phyloP scores from a whole-genome alignment of 345 rosid species.

The Eucalyptus tenuipes region DNA sequence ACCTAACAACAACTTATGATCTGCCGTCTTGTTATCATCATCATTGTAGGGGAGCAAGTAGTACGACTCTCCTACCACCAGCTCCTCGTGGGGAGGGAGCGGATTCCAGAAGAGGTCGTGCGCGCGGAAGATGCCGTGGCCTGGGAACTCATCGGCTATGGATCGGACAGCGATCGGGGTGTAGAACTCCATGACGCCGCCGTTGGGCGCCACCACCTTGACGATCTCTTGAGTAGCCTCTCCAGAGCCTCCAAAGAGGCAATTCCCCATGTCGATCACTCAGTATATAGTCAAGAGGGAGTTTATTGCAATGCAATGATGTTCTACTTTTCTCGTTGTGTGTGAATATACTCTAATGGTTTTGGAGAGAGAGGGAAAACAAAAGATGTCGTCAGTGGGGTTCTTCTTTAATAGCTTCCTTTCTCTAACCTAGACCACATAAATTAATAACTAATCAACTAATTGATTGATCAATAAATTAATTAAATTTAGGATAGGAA shows the following conservation, averaged over 20 bases:
- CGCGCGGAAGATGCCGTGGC: slow-evolving; percentile 43
- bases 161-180: slow-evolving; percentile 45
- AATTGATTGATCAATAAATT: not conserved
- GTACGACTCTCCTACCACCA: slow-evolving; percentile 40
- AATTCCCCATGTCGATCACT: slow-evolving; percentile 47
- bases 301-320: not conserved
- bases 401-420: slow-evolving; percentile 2
- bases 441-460: not conserved
- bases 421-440: not conserved
- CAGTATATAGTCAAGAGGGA: not conserved
- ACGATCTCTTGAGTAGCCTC: slow-evolving; percentile 3
- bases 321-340: not conserved
- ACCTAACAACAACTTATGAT: not conserved
- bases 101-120: slow-evolving; percentile 43
- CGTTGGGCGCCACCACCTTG: slow-evolving; percentile 42
- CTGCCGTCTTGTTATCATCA: not conserved
- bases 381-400: slow-evolving; percentile 26
- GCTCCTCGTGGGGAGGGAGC: slow-evolving; percentile 30
- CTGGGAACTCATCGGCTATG: slow-evolving; percentile 45
- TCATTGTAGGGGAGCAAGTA: slow-evolving; percentile 33
- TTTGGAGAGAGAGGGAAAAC: not conserved
- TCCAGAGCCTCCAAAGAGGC: slow-evolving; percentile 65
- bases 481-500: not conserved
- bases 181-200: slow-evolving; percentile 51
- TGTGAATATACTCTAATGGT: not conserved